Base-by-base conservation (phyloP, 2,329 filamentous ascomycete species). In the Aspergillus fischeri region DNA sequence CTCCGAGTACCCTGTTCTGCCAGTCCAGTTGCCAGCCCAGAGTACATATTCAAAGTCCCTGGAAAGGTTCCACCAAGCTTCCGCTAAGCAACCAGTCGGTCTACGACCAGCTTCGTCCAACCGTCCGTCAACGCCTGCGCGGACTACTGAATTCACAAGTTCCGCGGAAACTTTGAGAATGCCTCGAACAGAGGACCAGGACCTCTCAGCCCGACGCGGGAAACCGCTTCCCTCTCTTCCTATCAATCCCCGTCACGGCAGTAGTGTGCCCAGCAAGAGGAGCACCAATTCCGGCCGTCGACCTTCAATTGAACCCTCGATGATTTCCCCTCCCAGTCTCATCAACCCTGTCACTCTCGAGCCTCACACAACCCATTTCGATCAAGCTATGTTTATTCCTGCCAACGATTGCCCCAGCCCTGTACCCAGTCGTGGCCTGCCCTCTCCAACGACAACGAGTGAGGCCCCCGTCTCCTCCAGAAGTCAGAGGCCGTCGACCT, bases 331-430 rank as follows among this genome's bases (percentile, higher is more conserved):
- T 24, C 73, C 73, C 3, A 66, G 66, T 51, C 62, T 73, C 42
- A 71, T 74, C 56, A 73, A 75, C 52, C 73, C 72, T 0, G 70
- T 75, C 2, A 75, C 73, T 1, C 67, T 72, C 63, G 73, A 75
- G 53, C 73, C 73, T 6, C 73, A 75, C 54, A 65, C 66, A 11
- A 70, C 72, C 2, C 72, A 73, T 42, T 75, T 75, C 35, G 73
- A 75, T 35, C 70, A 73, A 57, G 70, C 73, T 24, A 60, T 75
- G n/a, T 75, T 75, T 53, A 75, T 75, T 28, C 70, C 73, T 10
- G 68, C 72, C 49, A 73, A 75, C 59, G 70, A 73, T 25, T 67
- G 63, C 38, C 67, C 72, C 5, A 75, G 71, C 49, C 71, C 72
- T 2, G 68, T 71, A 5, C 73, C 73, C 2, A 73, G 70, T 35